Percentiles rank a stretch among this genome's conserved stretches.
phyloP scores from a whole-genome alignment of 345 rosid species.

The Boechera stricta region DNA sequence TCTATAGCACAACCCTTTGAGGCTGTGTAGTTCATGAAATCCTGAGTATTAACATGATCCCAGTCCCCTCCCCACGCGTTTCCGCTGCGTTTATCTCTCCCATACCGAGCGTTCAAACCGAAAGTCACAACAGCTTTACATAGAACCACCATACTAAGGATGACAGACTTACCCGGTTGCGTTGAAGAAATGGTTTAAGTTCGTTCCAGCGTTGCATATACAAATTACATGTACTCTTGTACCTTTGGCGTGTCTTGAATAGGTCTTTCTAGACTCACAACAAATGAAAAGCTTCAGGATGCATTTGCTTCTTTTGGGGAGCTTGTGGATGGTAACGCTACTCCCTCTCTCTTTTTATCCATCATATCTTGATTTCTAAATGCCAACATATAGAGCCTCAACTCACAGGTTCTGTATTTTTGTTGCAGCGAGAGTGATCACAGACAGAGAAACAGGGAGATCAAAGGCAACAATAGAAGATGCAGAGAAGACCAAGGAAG shows the following conservation, averaged over 20 bases:
- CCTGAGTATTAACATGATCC: slow-evolving; percentile 73
- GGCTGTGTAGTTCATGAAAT: slow-evolving; percentile 75
- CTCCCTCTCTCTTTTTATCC: background rate
- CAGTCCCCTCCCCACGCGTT: slow-evolving; percentile 79
- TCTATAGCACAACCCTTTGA: slow-evolving; percentile 73
- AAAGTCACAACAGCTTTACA: slow-evolving; percentile 79
- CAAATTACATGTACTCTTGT: slow-evolving; percentile 38
- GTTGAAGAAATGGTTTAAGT: slow-evolving; percentile 65
- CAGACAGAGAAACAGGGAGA: slow-evolving; percentile 69
- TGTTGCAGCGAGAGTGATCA: slow-evolving; percentile 69
- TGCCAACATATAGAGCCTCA: background rate
- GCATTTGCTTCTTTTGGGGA: slow-evolving; percentile 82
- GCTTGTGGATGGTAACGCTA: slow-evolving; percentile 63
- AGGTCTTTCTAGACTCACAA: slow-evolving; percentile 79
- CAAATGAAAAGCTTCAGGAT: slow-evolving; percentile 73
- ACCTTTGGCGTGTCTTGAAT: slow-evolving; percentile 24
- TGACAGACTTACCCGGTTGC: slow-evolving; percentile 63
- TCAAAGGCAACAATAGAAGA: slow-evolving; percentile 76
- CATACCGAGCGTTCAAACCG: slow-evolving; percentile 81
- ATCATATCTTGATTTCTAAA: background rate
- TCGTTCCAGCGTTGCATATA: slow-evolving; percentile 91
- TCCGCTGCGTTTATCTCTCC: slow-evolving; percentile 59
- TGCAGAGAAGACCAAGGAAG: slow-evolving; percentile 87
- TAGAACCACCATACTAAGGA: background rate
- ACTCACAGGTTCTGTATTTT: background rate